Evolutionary conservation across 345 rosid genomes (phyloP).

Genomic region (Citrus cavaleriei): DNA sequence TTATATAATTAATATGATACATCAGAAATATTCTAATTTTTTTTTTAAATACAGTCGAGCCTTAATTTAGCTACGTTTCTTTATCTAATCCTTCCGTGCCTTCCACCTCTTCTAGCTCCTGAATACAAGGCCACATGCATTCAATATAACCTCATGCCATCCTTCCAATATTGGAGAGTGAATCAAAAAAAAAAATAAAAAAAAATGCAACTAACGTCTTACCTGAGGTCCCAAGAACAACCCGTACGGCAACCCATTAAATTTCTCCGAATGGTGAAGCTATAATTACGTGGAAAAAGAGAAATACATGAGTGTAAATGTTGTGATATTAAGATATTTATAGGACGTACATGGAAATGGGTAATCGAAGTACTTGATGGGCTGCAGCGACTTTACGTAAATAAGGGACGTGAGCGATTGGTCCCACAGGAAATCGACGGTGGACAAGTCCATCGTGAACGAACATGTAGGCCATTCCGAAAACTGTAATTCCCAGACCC

Average conservation of each 20-base stretch:
- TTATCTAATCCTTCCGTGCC: conserved; percentile 46
- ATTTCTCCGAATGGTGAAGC: conserved; percentile 64
- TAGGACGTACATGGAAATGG: neutral
- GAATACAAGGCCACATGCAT: neutral
- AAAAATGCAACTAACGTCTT: neutral
- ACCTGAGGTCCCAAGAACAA: conserved; percentile 64
- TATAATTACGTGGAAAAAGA: neutral
- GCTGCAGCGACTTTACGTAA: conserved; percentile 58
- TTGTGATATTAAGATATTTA: neutral
- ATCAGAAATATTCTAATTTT: no score
- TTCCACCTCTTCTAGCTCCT: conserved; percentile 60
- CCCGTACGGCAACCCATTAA: conserved; percentile 61
- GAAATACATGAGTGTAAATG: neutral
- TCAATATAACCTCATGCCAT: neutral
- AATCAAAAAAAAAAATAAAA: no score
- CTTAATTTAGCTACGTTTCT: conserved; percentile 14
- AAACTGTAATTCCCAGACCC: conserved; percentile 68
- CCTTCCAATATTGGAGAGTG: neutral
- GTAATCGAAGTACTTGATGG: conserved; percentile 39
- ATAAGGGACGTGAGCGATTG: conserved; percentile 61
- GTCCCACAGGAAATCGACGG: conserved; percentile 69
- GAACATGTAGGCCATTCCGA: conserved; percentile 76
- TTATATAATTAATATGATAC: no score
- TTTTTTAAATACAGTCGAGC: no score
- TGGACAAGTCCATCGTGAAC: conserved; percentile 75